These are phyloP conservation scores for Penicillium cinerascens DNA, from an alignment of 495 filamentous ascomycete genomes.

Conservation along the genomic window DNA sequence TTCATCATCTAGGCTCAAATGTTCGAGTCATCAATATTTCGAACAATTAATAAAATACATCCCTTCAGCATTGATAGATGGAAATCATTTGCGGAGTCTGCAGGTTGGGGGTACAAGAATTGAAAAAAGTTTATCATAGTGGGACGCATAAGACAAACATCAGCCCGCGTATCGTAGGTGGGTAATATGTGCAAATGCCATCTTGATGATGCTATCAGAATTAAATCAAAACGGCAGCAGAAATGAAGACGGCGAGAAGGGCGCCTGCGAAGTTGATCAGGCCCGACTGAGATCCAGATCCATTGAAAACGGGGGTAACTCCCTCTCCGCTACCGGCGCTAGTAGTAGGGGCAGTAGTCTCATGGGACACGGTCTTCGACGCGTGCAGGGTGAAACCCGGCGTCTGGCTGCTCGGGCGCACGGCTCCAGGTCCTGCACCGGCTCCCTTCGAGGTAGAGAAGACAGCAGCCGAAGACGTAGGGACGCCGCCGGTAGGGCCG, in stretches of 20 bases:
- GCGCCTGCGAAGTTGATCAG: conserved; percentile 1
- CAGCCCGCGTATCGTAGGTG: too few relatives aligned
- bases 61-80: too few relatives aligned
- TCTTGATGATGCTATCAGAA: too few relatives aligned
- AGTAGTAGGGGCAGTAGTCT: conserved; percentile 12
- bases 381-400: conserved; percentile 19
- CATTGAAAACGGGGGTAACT: conserved; percentile 24
- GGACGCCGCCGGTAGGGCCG: background rate
- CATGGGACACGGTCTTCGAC: conserved; percentile 12
- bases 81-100: too few relatives aligned
- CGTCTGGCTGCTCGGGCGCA: conserved; percentile 9
- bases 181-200: too few relatives aligned
- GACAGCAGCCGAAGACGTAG: background rate
- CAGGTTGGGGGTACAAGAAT: too few relatives aligned
- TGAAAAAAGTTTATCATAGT: too few relatives aligned
- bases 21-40: too few relatives aligned
- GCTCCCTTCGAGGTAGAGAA: background rate
- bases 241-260: conserved; percentile 1
- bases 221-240: too few relatives aligned
- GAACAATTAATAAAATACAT: too few relatives aligned
- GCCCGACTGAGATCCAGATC: conserved; percentile 16
- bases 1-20: too few relatives aligned
- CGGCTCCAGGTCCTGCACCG: conserved; percentile 2
- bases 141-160: too few relatives aligned
- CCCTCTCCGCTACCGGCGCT: conserved; percentile 15